Evolutionary conservation across 2,329 filamentous ascomycete genomes (phyloP).

Genomic region (Neofusicoccum kwambonambiense): DNA sequence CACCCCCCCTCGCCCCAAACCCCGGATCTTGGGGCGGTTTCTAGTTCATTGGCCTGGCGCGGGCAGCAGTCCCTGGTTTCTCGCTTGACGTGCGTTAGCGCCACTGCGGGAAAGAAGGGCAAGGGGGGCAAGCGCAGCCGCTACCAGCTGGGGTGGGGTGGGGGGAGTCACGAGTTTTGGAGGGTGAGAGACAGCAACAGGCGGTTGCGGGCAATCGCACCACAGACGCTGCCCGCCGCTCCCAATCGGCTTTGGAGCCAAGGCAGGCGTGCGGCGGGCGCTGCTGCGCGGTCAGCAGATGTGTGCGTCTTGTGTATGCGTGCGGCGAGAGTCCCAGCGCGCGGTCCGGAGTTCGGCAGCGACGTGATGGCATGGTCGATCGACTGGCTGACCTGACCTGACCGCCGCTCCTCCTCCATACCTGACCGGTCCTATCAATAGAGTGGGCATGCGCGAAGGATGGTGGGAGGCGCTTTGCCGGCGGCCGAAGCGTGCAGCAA

Average conservation of each 20-base stretch:
- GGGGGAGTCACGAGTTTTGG: too few species aligned
- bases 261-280: too few species aligned
- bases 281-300: not conserved
- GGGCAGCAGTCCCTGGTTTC: not conserved
- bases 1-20: too few species aligned
- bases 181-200: too few species aligned
- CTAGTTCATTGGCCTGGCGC: too few species aligned
- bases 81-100: slow-evolving; percentile 9
- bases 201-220: too few species aligned
- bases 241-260: too few species aligned
- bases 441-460: not conserved
- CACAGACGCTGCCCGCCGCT: too few species aligned
- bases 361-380: not conserved
- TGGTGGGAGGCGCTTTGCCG: not conserved
- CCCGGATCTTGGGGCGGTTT: too few species aligned
- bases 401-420: not conserved
- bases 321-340: not conserved
- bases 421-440: not conserved
- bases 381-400: not conserved
- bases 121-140: not conserved
- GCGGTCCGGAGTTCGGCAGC: not conserved
- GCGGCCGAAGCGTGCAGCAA: not conserved
- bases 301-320: not conserved
- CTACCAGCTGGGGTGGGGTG: too few species aligned
- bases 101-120: not conserved